Evolutionary conservation across 1,284 basidiomycete genomes (phyloP), one percentile per base, ranked within the genome.

Genomic region (Malassezia arunalokei): DNA sequence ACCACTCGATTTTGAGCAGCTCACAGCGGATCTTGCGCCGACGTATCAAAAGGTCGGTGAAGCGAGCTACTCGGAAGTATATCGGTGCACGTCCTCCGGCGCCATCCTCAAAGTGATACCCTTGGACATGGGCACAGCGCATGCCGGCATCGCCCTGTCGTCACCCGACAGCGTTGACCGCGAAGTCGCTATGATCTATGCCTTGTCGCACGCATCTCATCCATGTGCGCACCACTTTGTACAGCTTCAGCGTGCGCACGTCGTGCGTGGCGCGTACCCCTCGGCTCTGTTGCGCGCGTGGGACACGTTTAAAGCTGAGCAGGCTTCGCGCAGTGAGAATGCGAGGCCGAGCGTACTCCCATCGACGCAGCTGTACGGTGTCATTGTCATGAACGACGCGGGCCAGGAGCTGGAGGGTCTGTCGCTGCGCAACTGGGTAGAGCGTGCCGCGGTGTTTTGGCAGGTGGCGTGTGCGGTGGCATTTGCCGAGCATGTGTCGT

Each of bases 61-160:
- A 75, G 92, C 92, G 9, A 89, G 86, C 43, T 98, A 86, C 74
- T 94, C 89, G 0, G 92, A 98, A 70, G 94, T 98, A n/a, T 98
- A 88, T 75, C 83, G 56, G 28, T 43, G 62, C 8, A 41, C 39
- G 20, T 3, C 44, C 20, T 28, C 15, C 37, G 35, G n/a, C n/a
- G n/a, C 87, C 32, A 88, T 92, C 14, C 77, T 91, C 62, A 94
- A 94, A 76, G 79, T 92, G 43, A 82, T 94, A 24, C 86, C 87
- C 1, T 73, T 76, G 28, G 52, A 51, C n/a, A 30, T 30, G 27
- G 52, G 67, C 35, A 71, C 68, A 43, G 57, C 68, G 0, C 14
- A 15, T 6, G 32, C 58, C 62, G 43, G 30, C 9, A 45, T 52
- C 6, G 67, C 51, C 2, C 47, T 54, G 3, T 60, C 64, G 43